These are phyloP conservation scores for Sapria himalayana DNA, from an alignment of 345 rosid genomes.

Conservation along the genomic window DNA sequence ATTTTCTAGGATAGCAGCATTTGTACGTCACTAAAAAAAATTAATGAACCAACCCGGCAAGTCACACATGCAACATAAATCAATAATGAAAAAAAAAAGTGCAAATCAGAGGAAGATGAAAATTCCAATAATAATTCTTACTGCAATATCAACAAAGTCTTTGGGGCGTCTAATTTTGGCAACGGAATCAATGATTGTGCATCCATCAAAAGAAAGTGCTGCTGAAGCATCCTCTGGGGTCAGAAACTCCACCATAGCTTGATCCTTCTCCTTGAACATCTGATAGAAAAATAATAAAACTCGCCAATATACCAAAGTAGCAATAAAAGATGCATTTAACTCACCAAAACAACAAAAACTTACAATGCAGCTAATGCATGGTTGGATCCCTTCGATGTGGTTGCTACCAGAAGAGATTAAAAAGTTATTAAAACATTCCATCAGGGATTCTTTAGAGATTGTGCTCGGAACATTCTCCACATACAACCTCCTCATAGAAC, in stretches of 20 bases:
- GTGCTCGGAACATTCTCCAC: slow-evolving; percentile 64
- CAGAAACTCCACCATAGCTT: slow-evolving; percentile 83
- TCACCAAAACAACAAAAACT: slow-evolving; percentile 17
- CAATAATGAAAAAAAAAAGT: background rate
- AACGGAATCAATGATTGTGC: slow-evolving; percentile 33
- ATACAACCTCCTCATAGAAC: slow-evolving; percentile 76
- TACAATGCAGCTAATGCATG: slow-evolving; percentile 86
- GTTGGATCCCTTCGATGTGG: slow-evolving; percentile 44
- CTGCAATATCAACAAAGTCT: slow-evolving; percentile 60
- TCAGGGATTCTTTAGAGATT: slow-evolving; percentile 58
- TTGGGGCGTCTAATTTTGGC: slow-evolving; percentile 75
- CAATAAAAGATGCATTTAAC: slow-evolving; percentile 8
- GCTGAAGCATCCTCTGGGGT: slow-evolving; percentile 90
- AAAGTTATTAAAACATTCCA: slow-evolving; percentile 38
- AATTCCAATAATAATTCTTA: slow-evolving; percentile 24
- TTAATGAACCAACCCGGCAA: no score
- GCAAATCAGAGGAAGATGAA: background rate
- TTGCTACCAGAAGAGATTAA: slow-evolving; percentile 49
- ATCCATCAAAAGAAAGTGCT: slow-evolving; percentile 69
- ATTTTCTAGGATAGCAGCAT: no score
- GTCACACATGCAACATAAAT: background rate
- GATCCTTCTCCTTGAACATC: slow-evolving; percentile 66
- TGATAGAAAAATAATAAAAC: slow-evolving; percentile 13
- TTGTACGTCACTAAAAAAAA: no score
- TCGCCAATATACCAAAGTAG: slow-evolving; percentile 5